phyloP scores from a whole-genome alignment of 176 grass and related monocot species.

The Musa beccarii region DNA sequence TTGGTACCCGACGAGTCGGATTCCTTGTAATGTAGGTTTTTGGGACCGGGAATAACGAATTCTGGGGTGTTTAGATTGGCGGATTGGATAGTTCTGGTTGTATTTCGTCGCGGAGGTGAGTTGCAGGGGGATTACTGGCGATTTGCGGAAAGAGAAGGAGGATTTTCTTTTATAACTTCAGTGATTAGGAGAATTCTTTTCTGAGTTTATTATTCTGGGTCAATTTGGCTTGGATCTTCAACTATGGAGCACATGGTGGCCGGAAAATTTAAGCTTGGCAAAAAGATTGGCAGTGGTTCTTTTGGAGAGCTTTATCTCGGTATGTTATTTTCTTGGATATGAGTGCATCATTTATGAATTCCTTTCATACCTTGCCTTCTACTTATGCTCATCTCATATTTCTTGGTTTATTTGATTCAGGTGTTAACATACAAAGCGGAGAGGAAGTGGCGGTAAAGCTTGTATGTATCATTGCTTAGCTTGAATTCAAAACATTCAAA shows the following conservation, averaged over 20 bases:
- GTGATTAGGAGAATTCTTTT: not conserved
- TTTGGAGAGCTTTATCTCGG: constrained; percentile 67
- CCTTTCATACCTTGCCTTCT: no score
- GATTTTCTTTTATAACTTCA: not conserved
- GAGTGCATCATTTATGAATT: not conserved
- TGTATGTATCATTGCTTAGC: constrained; percentile 26
- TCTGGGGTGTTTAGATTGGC: no score
- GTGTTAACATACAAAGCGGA: constrained; percentile 63
- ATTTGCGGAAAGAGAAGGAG: not conserved
- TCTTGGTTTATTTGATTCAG: constrained; percentile 20
- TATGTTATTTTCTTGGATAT: constrained; percentile 4
- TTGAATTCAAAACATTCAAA: not conserved
- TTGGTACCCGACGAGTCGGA: no score
- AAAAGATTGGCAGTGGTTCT: constrained; percentile 70
- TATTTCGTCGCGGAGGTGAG: not conserved
- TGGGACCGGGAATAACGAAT: no score
- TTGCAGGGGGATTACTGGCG: not conserved
- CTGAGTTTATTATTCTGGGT: not conserved
- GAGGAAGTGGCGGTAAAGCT: constrained; percentile 71
- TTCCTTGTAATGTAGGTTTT: no score
- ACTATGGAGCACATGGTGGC: constrained; percentile 59
- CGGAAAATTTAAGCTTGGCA: constrained; percentile 70
- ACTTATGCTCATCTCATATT: constrained; percentile 3
- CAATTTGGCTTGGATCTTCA: not conserved
- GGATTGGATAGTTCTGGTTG: not conserved